Evolutionary conservation across 2,329 filamentous ascomycete genomes (phyloP), one percentile per base, ranked within the genome.

Genomic region (Calonectria fujianensis): DNA sequence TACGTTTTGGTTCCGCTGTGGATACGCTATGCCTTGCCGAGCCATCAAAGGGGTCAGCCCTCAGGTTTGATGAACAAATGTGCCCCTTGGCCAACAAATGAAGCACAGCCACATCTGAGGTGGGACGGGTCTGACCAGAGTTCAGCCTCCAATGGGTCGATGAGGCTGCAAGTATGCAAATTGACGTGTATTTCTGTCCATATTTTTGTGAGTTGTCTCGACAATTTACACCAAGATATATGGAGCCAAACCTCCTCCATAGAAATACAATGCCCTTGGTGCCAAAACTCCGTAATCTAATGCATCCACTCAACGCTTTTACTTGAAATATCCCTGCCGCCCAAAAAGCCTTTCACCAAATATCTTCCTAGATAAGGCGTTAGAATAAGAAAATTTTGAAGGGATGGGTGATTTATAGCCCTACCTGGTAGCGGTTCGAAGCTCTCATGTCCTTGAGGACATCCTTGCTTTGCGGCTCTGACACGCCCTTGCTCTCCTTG

Each of bases 371-470:
- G 79, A 77, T 51, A 59, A 16, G 35, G 24, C 39, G 69, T 81
- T 35, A 82, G 76, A 35, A 74, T 57, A 20, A 52, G 45, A 61
- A 29, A 50, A 16, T 39, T 39, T 39, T 18, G 10, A 54, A 66
- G 5, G 18, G 9, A 50, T 1, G 41, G 10, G 37, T n/a, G 11
- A 32, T 31, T 63, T n/a, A 37, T 86, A 10, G 2, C 20, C 88
- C 74, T 91, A 93, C 97, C 90, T 99, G 97, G 89, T 99, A 99
- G 85, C 97, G 95, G 86, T 98, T 98, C 77, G 94, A 93, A 79
- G 94, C 93, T 82, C 97, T 93, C 96, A 99, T 98, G 80, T 93
- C 93, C 91, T 98, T 99, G 74, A 99, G 95, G 81, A 98, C 93
- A 83, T 98, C 96, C 87, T 98, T 97, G 18, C 92, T 97, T 90